Base-by-base conservation (phyloP, 2,329 filamentous ascomycete genomes). In the Bertia moriformis region DNA sequence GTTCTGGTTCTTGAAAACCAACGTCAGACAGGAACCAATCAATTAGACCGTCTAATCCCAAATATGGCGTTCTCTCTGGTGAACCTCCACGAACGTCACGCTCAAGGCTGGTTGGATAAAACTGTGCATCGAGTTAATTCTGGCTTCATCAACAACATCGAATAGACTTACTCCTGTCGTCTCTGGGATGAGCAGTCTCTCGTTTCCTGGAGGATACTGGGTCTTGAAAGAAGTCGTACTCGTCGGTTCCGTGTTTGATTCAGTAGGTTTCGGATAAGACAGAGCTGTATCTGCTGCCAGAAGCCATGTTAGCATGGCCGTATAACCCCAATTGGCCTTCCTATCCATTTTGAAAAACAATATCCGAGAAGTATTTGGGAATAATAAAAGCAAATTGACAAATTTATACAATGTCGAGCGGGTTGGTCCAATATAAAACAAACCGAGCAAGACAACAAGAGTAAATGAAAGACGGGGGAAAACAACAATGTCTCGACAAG, bases 281-380 rank as follows among this genome's bases (percentile, higher is more conserved):
- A 46, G 38, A 19, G 48, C 51, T 41, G 44, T 46, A 33, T 52
- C 51, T 50, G 51, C 43, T 19, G 49, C 45, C 27, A 58, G 45
- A 40, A 56, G 45, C 51, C 55, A 56, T 42, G 49, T 60, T 48
- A 60, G 57, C 48, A 58, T 45, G 29, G 46, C 42, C 41, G 46
- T 41, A n/a, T 45, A 42, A 39, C 46, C 47, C 52, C 46, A 53
- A 42, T 41, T 45, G 19, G 42, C 41, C 19, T 39, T 39, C 39
- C 41, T 20, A 13, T 42, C 43, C 52, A 54, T 55, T 20, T 27
- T 39, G 41, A 37, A 14, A 39, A 38, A 10, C 22, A 27, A n/a
- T n/a, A n/a, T n/a, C n/a, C n/a, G n/a, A n/a, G n/a, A n/a, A n/a
- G n/a, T n/a, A n/a, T n/a, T n/a, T n/a, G n/a, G n/a, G n/a, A n/a